Conservation (phyloP, 176 grass and related monocot species). For the Oryza glaberrima region DNA sequence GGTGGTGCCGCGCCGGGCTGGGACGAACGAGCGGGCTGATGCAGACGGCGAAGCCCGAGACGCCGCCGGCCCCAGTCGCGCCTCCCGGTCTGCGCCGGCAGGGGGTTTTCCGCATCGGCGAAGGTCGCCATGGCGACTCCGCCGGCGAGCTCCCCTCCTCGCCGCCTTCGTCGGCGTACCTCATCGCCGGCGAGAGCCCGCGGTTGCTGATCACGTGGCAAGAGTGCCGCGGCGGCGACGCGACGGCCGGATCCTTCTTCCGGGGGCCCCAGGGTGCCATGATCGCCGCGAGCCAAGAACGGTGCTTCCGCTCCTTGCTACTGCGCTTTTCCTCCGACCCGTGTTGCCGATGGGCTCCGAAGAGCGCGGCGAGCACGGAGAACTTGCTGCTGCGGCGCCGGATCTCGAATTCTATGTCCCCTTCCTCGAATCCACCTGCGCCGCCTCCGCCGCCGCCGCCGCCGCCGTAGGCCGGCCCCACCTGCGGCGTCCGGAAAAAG, state of each 20-base stretch:
- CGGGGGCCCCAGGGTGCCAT: constrained; percentile 23
- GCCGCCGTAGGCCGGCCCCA: constrained; percentile 44
- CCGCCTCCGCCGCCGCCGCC: not conserved
- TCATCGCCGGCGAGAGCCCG: constrained; percentile 53
- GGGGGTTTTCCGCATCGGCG: constrained; percentile 52
- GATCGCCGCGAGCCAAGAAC: constrained; percentile 70
- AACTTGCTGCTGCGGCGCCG: constrained; percentile 43
- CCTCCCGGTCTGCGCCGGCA: constrained; percentile 23
- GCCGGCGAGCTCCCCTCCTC: constrained; percentile 39
- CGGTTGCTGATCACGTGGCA: constrained; percentile 46
- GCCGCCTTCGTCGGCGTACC: not conserved
- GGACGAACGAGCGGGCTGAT: constrained; percentile 78
- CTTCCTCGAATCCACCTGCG: constrained; percentile 33
- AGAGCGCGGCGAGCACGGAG: constrained; percentile 56
- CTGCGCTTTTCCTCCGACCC: constrained; percentile 26
- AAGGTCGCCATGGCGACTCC: constrained; percentile 53
- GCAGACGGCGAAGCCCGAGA: constrained; percentile 73
- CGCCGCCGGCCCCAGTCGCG: constrained; percentile 25
- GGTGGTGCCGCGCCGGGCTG: constrained; percentile 48
- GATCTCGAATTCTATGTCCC: constrained; percentile 47
- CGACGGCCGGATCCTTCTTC: constrained; percentile 19
- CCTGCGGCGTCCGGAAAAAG: constrained; percentile 82
- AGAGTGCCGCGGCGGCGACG: constrained; percentile 23
- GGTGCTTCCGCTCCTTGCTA: constrained; percentile 24
- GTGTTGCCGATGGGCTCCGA: constrained; percentile 30